Evolutionary conservation across 73 alveolate genomes (phyloP), one percentile per base, ranked within the genome.

Genomic region (Paramecium tetraurelia): DNA sequence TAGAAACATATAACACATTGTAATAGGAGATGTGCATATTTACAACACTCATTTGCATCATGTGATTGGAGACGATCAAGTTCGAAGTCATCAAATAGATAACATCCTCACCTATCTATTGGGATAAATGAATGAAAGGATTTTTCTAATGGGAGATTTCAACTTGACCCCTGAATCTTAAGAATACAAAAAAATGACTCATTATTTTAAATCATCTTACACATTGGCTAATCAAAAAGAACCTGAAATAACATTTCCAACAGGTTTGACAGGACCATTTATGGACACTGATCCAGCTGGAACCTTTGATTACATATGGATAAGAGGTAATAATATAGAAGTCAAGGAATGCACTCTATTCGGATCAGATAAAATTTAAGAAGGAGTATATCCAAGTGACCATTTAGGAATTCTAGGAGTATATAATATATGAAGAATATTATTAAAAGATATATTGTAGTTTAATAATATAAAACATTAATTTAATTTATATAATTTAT

Each of bases 231-330:
- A 96, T 85, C 93, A 93, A 57, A n/a, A 31, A 18, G 98, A 96
- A 70, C 98, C 98, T 20, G 95, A 57, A n/a, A 38, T 59, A 7
- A 96, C 98, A 12, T 96, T 96, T 40, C 98, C 98, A 14, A 95
- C 97, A 14, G 98, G 98, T 3, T 90, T 96, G 14, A 22, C 86
- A 31, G 98, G 97, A 4, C 97, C 96, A 21, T 92, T 50, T 31
- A 95, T 95, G 96, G 98, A 96, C 57, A 95, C 95, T 33, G 98
- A 95, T 58, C 96, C 96, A 10, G 95, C 94, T 20, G 97, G 96
- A 16, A 48, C 95, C 5, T 72, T 96, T 21, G 98, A 96, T 77
- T 96, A 85, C 70, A 93, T 96, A 33, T 96, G 94, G 94, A 40
- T 44, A 21, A 41, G 84, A 4, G 88, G 69, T 14, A 27, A 70